Evolutionary conservation across 805 yeast species (phyloP).

Genomic region (Zygoascus biomembranicola): DNA sequence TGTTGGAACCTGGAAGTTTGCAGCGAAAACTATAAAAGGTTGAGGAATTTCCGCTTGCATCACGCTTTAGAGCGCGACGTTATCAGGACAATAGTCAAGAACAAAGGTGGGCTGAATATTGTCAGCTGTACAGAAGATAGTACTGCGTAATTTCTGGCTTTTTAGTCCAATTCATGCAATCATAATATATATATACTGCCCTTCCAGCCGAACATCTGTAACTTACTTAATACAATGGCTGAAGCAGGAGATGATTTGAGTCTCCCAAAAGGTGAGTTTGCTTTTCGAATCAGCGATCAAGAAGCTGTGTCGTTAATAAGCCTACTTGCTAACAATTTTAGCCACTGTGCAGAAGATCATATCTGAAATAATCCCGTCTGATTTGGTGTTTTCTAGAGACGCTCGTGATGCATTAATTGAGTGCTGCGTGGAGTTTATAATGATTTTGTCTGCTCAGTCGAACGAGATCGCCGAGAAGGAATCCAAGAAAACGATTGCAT

Average conservation of each 20-base stretch:
- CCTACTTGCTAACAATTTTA: slow-evolving; percentile 18
- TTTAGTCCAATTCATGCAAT: too few relatives aligned
- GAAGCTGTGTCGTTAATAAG: too few relatives aligned
- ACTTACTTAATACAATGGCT: not conserved
- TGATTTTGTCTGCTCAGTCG: slow-evolving; percentile 87
- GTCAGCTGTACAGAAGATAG: too few relatives aligned
- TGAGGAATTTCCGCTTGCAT: not conserved
- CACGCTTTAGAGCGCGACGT: too few relatives aligned
- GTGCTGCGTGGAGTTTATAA: slow-evolving; percentile 91
- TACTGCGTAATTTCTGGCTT: too few relatives aligned
- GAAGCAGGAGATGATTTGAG: slow-evolving; percentile 29
- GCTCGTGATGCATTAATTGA: slow-evolving; percentile 93
- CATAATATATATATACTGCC: too few relatives aligned
- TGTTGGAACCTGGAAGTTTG: not conserved
- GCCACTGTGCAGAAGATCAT: slow-evolving; percentile 96
- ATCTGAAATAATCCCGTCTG: slow-evolving; percentile 82
- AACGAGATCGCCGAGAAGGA: slow-evolving; percentile 96
- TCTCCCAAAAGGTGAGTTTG: slow-evolving; percentile 21
- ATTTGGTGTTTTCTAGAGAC: slow-evolving; percentile 80
- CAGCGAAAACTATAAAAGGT: not conserved
- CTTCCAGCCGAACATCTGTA: too few relatives aligned
- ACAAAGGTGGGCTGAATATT: too few relatives aligned
- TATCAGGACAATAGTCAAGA: too few relatives aligned
- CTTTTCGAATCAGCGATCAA: not conserved
- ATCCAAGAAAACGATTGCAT: slow-evolving; percentile 90